Percentiles rank a stretch among this genome's conserved stretches.
phyloP scores from a whole-genome alignment of 805 yeast species.

The Clavispora fructus region DNA sequence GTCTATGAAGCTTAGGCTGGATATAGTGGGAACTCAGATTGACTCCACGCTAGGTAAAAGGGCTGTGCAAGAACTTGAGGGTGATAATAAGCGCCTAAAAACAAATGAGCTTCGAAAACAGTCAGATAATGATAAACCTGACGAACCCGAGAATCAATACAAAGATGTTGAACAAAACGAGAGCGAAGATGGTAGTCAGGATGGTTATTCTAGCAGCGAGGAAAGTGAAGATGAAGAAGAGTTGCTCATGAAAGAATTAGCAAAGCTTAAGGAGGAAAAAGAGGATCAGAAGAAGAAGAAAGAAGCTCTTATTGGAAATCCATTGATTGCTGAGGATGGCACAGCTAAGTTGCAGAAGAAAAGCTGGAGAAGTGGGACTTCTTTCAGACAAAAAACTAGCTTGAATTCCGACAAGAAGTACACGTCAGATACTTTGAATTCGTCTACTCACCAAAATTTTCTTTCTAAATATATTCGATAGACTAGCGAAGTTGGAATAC shows the following conservation, averaged over 20 bases:
- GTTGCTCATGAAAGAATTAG: constrained; percentile 17
- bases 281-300: constrained; percentile 3
- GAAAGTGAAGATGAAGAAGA: constrained; percentile 11
- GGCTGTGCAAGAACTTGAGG: constrained; percentile 23
- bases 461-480: constrained; percentile 29
- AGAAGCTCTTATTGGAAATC: neutral
- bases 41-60: constrained; percentile 11
- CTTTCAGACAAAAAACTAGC: constrained; percentile 14
- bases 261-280: constrained; percentile 11
- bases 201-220: neutral
- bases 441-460: constrained; percentile 32
- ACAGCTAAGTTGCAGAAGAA: constrained; percentile 11
- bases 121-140: too few relatives aligned
- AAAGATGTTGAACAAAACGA: neutral
- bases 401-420: constrained; percentile 10
- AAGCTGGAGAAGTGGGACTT: constrained; percentile 27
- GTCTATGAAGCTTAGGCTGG: constrained; percentile 27
- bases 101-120: neutral
- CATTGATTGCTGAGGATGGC: neutral
- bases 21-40: constrained; percentile 14
- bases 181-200: neutral
- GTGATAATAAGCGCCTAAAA: constrained; percentile 6
- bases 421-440: constrained; percentile 30
- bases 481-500: neutral
- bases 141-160: too few relatives aligned